phyloP scores from a whole-genome alignment of 768 basidiomycete species.

The Pisolithus tinctorius region DNA sequence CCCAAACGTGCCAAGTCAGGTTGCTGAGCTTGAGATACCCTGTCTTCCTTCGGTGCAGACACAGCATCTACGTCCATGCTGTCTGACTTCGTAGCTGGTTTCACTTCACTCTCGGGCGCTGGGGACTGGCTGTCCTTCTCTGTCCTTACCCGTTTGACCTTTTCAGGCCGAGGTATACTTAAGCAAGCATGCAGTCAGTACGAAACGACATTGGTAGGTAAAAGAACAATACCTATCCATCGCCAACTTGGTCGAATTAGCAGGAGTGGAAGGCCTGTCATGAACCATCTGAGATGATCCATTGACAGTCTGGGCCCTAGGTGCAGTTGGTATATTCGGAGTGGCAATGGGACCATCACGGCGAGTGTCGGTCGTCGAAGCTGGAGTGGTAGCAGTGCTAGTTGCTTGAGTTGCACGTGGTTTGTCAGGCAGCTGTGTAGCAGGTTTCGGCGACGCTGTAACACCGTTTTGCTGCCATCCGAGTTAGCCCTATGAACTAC shows the following conservation, averaged over 20 bases:
- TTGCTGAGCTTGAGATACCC: constrained; percentile 8
- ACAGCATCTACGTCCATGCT: constrained; percentile 31
- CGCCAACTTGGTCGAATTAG: constrained; percentile 45
- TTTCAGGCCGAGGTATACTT: constrained; percentile 75
- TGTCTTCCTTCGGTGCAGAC: constrained; percentile 21
- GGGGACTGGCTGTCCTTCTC: constrained; percentile 34
- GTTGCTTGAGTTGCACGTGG: constrained; percentile 27
- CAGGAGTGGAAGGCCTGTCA: constrained; percentile 27
- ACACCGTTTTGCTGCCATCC: constrained; percentile 20
- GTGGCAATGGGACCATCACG: constrained; percentile 23
- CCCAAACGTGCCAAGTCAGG: constrained; percentile 21
- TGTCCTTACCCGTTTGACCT: constrained; percentile 53
- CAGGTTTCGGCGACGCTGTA: constrained; percentile 22
- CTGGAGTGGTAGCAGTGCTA: constrained; percentile 31
- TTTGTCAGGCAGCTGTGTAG: constrained; percentile 30
- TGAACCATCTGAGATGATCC: constrained; percentile 17
- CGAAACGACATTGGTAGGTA: not conserved
- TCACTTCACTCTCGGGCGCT: constrained; percentile 24
- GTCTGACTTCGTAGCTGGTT: constrained; percentile 17
- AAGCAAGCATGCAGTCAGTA: constrained; percentile 5
- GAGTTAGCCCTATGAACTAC: not conserved
- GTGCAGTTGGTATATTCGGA: constrained; percentile 35
- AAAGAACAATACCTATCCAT: constrained; percentile 52
- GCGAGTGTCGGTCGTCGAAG: constrained; percentile 29
- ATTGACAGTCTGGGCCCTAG: constrained; percentile 47